Evolutionary conservation across 2,329 filamentous ascomycete species (phyloP).

Genomic region (Aspergillus eucalypticola): DNA sequence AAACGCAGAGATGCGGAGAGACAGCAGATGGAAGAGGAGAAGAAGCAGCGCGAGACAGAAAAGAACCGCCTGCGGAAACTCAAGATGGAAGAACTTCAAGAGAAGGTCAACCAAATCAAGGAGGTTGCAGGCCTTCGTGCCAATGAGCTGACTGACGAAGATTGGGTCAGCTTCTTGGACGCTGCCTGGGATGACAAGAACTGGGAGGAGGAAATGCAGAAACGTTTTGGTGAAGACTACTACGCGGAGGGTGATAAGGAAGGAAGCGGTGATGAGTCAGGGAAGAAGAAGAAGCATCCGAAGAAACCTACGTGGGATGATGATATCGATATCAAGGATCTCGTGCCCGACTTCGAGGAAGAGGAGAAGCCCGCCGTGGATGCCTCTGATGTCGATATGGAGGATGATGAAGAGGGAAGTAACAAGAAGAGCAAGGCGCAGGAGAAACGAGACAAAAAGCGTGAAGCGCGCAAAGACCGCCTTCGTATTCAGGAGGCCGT

Average conservation of each 20-base stretch:
- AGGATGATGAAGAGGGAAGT: conserved; percentile 45
- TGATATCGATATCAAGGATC: conserved; percentile 94
- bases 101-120: conserved; percentile 84
- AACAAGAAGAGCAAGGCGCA: conserved; percentile 48
- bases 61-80: conserved; percentile 81
- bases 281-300: conserved; percentile 63
- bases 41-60: conserved; percentile 73
- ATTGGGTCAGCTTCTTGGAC: conserved; percentile 83
- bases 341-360: conserved; percentile 85
- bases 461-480: conserved; percentile 75
- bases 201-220: conserved; percentile 90
- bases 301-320: conserved; percentile 94
- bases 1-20: conserved; percentile 76
- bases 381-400: conserved; percentile 57
- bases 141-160: conserved; percentile 67
- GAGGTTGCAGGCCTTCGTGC: conserved; percentile 79
- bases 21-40: conserved; percentile 75
- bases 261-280: conserved; percentile 47
- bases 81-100: conserved; percentile 86
- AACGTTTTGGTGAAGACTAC: conserved; percentile 85
- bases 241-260: conserved; percentile 69
- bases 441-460: conserved; percentile 62
- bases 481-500: conserved; percentile 83
- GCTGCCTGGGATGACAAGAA: conserved; percentile 83
- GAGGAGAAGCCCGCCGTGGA: conserved; percentile 57